phyloP scores from a whole-genome alignment of 192 early-diverging fungal species.

The Spizellomyces punctatus region DNA sequence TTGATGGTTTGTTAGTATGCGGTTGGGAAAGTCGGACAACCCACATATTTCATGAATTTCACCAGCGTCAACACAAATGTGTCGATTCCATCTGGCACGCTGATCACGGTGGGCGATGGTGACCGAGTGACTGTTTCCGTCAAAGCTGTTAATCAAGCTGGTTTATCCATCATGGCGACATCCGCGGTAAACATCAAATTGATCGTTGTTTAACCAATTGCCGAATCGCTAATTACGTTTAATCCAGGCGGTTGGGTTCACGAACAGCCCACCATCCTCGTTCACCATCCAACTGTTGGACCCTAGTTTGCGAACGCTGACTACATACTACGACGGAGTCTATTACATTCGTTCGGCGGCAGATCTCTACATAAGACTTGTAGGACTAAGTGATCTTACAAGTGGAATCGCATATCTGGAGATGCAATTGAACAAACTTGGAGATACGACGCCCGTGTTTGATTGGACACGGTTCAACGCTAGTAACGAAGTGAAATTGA shows the following conservation, averaged over 20 bases:
- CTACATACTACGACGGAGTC: neutral
- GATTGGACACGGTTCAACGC: neutral
- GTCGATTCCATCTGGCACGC: neutral
- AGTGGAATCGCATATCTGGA: neutral
- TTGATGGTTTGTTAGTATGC: neutral
- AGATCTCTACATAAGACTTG: neutral
- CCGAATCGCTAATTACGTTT: no score
- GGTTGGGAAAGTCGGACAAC: neutral
- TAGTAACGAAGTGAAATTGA: neutral
- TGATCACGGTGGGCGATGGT: neutral
- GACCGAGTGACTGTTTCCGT: neutral
- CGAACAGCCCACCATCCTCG: neutral
- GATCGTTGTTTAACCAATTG: no score
- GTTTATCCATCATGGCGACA: neutral
- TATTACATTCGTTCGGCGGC: neutral
- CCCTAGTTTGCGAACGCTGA: neutral
- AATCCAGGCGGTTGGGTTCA: neutral
- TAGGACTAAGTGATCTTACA: neutral
- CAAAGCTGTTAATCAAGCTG: constrained; percentile 1
- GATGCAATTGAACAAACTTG: neutral
- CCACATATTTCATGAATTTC: neutral
- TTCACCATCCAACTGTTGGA: constrained; percentile 4
- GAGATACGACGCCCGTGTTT: neutral
- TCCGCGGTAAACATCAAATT: neutral
- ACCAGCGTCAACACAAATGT: neutral